These are phyloP conservation scores for Claviceps africana DNA, from an alignment of 2,329 filamentous ascomycete genomes.

Conservation along the genomic window DNA sequence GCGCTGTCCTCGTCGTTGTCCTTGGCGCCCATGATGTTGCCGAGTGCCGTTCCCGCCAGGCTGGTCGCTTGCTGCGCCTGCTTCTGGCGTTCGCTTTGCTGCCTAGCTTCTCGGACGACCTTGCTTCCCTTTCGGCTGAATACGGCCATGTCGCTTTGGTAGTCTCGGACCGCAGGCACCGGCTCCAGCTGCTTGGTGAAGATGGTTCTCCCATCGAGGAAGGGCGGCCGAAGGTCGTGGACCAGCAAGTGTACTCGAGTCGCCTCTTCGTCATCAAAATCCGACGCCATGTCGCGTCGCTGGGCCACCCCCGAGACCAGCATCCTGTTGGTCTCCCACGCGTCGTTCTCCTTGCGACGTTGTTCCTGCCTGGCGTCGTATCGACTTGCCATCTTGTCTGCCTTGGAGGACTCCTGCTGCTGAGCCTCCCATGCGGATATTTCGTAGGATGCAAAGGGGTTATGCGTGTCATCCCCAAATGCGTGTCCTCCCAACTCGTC, in stretches of 20 bases:
- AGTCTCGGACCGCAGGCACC: constrained; percentile 80
- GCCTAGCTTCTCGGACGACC: constrained; percentile 79
- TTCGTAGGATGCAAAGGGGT: constrained; percentile 71
- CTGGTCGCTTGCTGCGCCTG: constrained; percentile 93
- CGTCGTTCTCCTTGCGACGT: constrained; percentile 87
- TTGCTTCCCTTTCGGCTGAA: constrained; percentile 91
- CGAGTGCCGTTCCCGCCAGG: constrained; percentile 77
- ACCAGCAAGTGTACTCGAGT: constrained; percentile 83
- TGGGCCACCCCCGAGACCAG: constrained; percentile 91
- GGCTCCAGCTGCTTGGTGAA: constrained; percentile 97
- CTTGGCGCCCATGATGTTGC: constrained; percentile 91
- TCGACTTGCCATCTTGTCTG: constrained; percentile 66
- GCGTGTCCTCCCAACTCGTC: constrained; percentile 71
- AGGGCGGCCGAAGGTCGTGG: constrained; percentile 86
- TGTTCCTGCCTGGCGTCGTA: constrained; percentile 59
- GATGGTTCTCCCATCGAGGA: constrained; percentile 84
- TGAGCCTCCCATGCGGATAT: constrained; percentile 60
- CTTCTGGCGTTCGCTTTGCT: constrained; percentile 84
- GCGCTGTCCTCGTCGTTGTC: constrained; percentile 89
- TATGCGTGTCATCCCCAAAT: constrained; percentile 84
- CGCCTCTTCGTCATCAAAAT: constrained; percentile 84
- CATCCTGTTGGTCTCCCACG: constrained; percentile 98
- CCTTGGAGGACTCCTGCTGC: constrained; percentile 62
- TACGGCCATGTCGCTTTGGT: constrained; percentile 96
- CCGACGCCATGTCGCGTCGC: constrained; percentile 62